Conservation (phyloP, 2,329 filamentous ascomycete genomes). For the Monilinia aucupariae region DNA sequence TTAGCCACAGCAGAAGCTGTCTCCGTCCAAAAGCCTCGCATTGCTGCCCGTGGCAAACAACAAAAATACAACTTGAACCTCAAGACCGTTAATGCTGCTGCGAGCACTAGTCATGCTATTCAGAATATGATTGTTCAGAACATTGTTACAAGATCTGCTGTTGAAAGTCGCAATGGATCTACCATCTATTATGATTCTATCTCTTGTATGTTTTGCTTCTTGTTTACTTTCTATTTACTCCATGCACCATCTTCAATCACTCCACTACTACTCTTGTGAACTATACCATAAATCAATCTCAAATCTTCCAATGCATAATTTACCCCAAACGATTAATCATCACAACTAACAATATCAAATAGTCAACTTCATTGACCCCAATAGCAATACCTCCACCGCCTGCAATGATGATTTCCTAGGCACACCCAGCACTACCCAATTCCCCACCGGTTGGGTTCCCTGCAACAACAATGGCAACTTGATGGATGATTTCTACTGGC, state of each 20-base stretch:
- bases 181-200: conserved; percentile 15
- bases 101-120: conserved; percentile 7
- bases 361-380: conserved; percentile 32
- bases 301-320: conserved; percentile 8
- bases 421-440: conserved; percentile 17
- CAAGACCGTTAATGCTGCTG: conserved; percentile 16
- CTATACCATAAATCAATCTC: conserved; percentile 19
- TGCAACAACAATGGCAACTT: conserved; percentile 18
- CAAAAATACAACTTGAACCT: neutral
- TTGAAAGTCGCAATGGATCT: conserved; percentile 7
- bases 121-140: neutral
- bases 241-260: conserved; percentile 2
- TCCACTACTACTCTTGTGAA: conserved; percentile 19
- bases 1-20: conserved; percentile 14
- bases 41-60: conserved; percentile 1
- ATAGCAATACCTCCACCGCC: conserved; percentile 30
- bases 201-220: conserved; percentile 13
- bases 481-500: conserved; percentile 24
- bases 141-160: conserved; percentile 8
- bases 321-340: neutral
- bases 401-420: conserved; percentile 27
- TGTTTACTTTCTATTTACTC: neutral
- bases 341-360: neutral
- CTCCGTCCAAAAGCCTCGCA: conserved; percentile 7
- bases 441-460: conserved; percentile 19